These are phyloP conservation scores for Setaria viridis DNA, from an alignment of 202 grass and related monocot species.

Conservation along the genomic window DNA sequence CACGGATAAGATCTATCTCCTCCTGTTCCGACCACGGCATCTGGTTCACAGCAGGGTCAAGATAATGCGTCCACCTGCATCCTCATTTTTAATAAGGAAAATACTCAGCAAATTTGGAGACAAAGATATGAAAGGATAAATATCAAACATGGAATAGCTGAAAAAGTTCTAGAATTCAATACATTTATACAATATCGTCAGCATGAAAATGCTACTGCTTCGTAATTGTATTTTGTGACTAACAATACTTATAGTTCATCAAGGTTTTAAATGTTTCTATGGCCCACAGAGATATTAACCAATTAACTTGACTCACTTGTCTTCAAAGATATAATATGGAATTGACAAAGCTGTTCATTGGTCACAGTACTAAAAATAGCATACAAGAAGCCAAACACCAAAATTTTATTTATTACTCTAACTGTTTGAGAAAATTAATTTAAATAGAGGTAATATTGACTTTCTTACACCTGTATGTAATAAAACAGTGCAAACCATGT, in stretches of 20 bases:
- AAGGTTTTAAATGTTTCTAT: not conserved
- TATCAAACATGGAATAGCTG: slow-evolving; percentile 7
- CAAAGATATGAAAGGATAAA: not conserved
- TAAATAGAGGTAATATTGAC: not conserved
- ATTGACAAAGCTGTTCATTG: not conserved
- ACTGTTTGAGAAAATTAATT: not conserved
- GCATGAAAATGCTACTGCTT: not conserved
- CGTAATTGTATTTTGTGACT: not conserved
- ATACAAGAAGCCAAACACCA: not conserved
- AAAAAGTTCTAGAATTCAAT: not conserved
- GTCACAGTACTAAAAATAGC: not conserved
- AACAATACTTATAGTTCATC: not conserved
- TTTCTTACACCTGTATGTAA: not conserved
- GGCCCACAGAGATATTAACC: not conserved
- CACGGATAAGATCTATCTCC: slow-evolving; percentile 53
- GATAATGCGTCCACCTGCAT: slow-evolving; percentile 57
- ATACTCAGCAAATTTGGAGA: slow-evolving; percentile 4
- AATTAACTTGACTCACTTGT: not conserved
- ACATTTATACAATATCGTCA: not conserved
- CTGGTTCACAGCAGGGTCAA: slow-evolving; percentile 59
- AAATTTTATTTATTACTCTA: not conserved
- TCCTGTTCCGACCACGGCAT: slow-evolving; percentile 59
- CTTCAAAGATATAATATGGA: not conserved
- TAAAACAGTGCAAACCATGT: not conserved
- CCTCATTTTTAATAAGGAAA: not conserved